Evolutionary conservation across 1,139 yeast species (phyloP).

Genomic region (Scheffersomyces segobiensis): DNA sequence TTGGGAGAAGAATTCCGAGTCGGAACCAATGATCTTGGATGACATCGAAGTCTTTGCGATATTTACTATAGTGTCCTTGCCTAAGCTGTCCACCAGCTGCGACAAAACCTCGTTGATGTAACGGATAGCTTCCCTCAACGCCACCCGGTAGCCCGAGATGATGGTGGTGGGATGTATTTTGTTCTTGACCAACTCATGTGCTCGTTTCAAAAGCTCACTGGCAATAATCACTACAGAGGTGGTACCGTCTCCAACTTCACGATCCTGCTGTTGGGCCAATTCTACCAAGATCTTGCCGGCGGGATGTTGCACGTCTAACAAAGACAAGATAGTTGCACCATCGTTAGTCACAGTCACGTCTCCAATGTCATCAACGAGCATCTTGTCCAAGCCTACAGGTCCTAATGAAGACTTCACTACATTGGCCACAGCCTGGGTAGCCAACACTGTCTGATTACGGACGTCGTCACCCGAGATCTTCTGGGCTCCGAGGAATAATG

Average conservation of each 20-base stretch:
- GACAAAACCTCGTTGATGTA: slow-evolving; percentile 86
- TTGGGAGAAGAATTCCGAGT: slow-evolving; percentile 83
- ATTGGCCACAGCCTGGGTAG: slow-evolving; percentile 95
- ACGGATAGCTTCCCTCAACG: slow-evolving; percentile 87
- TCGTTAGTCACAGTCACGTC: slow-evolving; percentile 99
- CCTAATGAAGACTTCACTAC: slow-evolving; percentile 96
- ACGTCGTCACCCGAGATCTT: slow-evolving; percentile 95
- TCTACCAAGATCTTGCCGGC: slow-evolving; percentile 97
- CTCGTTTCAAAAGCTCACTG: slow-evolving; percentile 86
- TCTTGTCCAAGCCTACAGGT: slow-evolving; percentile 97
- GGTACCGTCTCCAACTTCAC: slow-evolving; percentile 98
- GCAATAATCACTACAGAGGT: slow-evolving; percentile 97
- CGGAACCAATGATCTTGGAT: slow-evolving; percentile 94
- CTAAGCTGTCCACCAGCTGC: slow-evolving; percentile 75
- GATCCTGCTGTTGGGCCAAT: slow-evolving; percentile 97
- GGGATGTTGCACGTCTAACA: slow-evolving; percentile 97
- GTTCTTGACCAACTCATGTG: slow-evolving; percentile 90
- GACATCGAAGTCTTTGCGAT: slow-evolving; percentile 98
- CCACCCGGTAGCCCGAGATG: slow-evolving; percentile 93
- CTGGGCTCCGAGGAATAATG: slow-evolving; percentile 93
- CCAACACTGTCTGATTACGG: slow-evolving; percentile 92
- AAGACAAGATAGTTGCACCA: slow-evolving; percentile 92
- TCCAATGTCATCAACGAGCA: slow-evolving; percentile 98
- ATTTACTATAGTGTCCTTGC: slow-evolving; percentile 78
- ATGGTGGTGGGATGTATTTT: slow-evolving; percentile 97